Base-by-base conservation (phyloP, 257 asterid species). In the Solanum boliviense region DNA sequence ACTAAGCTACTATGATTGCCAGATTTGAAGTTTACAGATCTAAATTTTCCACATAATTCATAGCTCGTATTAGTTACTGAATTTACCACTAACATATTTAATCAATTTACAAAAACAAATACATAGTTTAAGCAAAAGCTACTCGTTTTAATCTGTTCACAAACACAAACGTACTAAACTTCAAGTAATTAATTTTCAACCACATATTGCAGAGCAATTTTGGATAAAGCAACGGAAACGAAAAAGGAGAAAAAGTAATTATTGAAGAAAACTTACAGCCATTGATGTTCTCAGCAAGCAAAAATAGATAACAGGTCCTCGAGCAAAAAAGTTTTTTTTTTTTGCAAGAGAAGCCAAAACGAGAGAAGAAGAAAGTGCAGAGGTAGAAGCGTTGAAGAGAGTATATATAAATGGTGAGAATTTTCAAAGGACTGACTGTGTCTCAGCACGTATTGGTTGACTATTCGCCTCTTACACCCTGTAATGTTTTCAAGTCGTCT, bases 361-460 rank as follows among this genome's bases (percentile, higher is more conserved):
- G 46, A 16, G n/a, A 32, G 38, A 16, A 21, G 27, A 74, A 74
- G 52, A 20, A 20, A 25, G 48, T 75, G 29, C 56, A 75, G 31
- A 75, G 56, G 83, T 3, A 36, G 6, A 21, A 11, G 32, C 16
- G 20, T 11, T 21, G 29, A 75, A 75, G 83, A 23, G 52, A 36
- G 13, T 10, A 21, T 75, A 74, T 21, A 75, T 75, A 38, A 21
- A 75, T 75, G 44, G 32, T 21, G 79, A 74, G 56, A 75, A 75
- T 36, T 74, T 74, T 74, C 52, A 21, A 36, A 36, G 31, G 2
- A 74, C 39, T 36, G 83, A 75, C 83, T 21, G 10, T 75, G 83
- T 75, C 83, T 7, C 18, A 75, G 83, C 83, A 36, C 83, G 83
- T 36, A 36, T 75, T 75, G 31, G 83, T 75, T 75, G 83, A 75